A percentile compares a stretch with the other conserved stretches of the same genome.
These are phyloP conservation scores for Laburnicola sp. DNA, from an alignment of 2,329 filamentous ascomycete species.

Conservation along the genomic window DNA sequence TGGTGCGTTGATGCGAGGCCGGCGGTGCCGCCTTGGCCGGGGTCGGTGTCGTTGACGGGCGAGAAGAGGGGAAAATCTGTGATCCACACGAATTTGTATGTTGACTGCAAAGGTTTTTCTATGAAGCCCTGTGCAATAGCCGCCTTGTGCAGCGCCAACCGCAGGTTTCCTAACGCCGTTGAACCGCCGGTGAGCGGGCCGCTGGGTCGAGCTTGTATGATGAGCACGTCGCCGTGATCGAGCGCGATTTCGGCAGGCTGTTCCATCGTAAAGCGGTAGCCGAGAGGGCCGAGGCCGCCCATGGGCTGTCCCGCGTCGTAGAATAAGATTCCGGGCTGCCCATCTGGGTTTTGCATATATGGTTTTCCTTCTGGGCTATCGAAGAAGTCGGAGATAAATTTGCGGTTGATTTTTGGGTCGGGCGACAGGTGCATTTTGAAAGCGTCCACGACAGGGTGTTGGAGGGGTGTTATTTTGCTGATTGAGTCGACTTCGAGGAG, in stretches of 20 bases:
- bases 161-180: conserved; percentile 70
- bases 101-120: conserved; percentile 48
- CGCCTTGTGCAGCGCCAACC: conserved; percentile 68
- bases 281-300: conserved; percentile 74
- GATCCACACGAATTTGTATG: conserved; percentile 80
- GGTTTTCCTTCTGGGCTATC: conserved; percentile 62
- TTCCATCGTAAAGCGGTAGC: conserved; percentile 68
- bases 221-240: conserved; percentile 71
- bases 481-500: conserved; percentile 67
- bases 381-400: conserved; percentile 72
- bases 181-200: conserved; percentile 71
- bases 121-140: conserved; percentile 68
- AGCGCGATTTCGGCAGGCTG: conserved; percentile 58
- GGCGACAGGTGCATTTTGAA: conserved; percentile 67
- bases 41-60: conserved; percentile 63
- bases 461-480: conserved; percentile 71
- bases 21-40: conserved; percentile 78
- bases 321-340: conserved; percentile 78
- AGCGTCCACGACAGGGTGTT: conserved; percentile 72
- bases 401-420: conserved; percentile 57
- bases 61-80: conserved; percentile 92
- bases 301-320: conserved; percentile 74
- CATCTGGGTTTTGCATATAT: conserved; percentile 70
- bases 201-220: conserved; percentile 76
- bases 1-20: conserved; percentile 90